Evolutionary conservation across 2,329 filamentous ascomycete genomes (phyloP).

Genomic region (Fusarium metavorans): DNA sequence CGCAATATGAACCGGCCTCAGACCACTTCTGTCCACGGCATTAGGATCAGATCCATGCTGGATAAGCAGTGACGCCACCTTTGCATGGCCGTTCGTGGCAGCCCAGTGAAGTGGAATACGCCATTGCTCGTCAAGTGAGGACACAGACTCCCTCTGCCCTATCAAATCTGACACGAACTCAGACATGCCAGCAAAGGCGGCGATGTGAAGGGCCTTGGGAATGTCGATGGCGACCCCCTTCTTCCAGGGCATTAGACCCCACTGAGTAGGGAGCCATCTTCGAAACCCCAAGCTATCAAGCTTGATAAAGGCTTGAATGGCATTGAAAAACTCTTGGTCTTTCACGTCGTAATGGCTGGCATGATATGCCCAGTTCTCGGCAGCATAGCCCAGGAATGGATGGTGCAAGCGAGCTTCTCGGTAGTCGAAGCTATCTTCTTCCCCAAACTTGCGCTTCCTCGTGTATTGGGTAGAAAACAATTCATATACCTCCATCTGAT

Average conservation of each 20-base stretch:
- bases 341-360: constrained; percentile 29
- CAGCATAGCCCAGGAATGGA: constrained; percentile 36
- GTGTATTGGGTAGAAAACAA: too few relatives aligned
- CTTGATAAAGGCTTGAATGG: constrained; percentile 13
- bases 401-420: constrained; percentile 29
- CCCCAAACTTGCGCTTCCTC: too few relatives aligned
- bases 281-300: constrained; percentile 9
- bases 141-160: constrained; percentile 1
- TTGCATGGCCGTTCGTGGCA: constrained; percentile 32
- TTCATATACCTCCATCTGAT: too few relatives aligned
- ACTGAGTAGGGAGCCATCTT: constrained; percentile 34
- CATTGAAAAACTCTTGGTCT: constrained; percentile 22
- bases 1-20: constrained; percentile 38
- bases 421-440: not conserved
- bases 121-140: too few relatives aligned
- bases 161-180: constrained; percentile 16
- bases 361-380: constrained; percentile 42
- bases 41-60: constrained; percentile 19
- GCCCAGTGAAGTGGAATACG: constrained; percentile 37
- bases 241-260: not conserved
- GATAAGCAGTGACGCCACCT: constrained; percentile 23
- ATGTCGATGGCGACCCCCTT: too few relatives aligned
- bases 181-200: constrained; percentile 35
- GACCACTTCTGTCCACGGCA: constrained; percentile 16
- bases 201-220: constrained; percentile 15